phyloP scores from a whole-genome alignment of 306 rosid genomes.

The Calophaca sinica region DNA sequence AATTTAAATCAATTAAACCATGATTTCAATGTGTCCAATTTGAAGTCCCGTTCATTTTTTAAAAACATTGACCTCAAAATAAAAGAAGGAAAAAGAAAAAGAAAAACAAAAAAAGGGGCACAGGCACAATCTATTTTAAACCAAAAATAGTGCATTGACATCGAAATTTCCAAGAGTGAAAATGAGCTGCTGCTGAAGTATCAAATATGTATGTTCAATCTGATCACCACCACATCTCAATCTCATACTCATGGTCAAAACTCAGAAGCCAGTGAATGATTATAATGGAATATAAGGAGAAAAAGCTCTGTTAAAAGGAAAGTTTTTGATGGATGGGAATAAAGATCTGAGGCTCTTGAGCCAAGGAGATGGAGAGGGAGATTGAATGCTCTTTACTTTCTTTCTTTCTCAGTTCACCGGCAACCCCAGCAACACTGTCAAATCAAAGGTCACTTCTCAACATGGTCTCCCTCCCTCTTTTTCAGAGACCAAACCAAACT shows the following conservation, averaged over 20 bases:
- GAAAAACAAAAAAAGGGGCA: background rate
- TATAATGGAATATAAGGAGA: background rate
- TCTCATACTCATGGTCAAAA: background rate
- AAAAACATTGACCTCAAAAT: background rate
- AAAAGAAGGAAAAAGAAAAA: background rate
- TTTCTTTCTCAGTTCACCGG: conserved; percentile 36
- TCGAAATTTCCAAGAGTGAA: background rate
- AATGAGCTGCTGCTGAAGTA: too few relatives aligned
- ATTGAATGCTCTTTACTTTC: background rate
- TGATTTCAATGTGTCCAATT: too few relatives aligned
- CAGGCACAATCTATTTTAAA: conserved; percentile 1
- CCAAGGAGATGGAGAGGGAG: background rate
- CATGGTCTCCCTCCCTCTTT: conserved; percentile 20
- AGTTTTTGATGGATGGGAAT: conserved; percentile 41
- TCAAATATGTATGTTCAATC: background rate
- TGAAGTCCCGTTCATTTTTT: too few relatives aligned
- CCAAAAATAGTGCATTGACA: background rate
- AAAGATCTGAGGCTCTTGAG: conserved; percentile 35
- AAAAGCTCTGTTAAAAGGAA: background rate
- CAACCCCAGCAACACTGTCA: conserved; percentile 47
- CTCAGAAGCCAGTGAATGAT: background rate
- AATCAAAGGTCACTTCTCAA: conserved; percentile 42
- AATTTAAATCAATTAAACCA: too few relatives aligned
- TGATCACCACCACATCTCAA: background rate
- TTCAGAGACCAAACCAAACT: conserved; percentile 47